phyloP scores from a whole-genome alignment of 345 rosid species.

The Adansonia digitata region DNA sequence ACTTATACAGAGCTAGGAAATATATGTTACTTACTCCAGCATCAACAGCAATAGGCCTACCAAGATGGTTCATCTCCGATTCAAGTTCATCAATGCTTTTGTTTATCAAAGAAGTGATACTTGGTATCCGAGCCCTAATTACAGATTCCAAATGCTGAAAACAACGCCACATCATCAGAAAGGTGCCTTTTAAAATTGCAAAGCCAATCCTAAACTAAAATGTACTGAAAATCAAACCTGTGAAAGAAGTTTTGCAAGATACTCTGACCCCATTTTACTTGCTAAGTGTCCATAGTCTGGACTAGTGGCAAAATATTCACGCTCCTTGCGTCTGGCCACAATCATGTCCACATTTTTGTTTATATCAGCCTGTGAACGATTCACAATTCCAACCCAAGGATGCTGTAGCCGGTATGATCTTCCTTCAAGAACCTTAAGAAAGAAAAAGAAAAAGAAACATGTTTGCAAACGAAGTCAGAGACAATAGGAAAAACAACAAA shows the following conservation, averaged over 20 bases:
- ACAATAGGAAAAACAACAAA: background rate
- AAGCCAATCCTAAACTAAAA: background rate
- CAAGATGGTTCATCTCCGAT: conserved; percentile 63
- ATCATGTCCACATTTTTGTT: conserved; percentile 62
- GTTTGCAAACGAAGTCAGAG: background rate
- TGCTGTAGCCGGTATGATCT: conserved; percentile 53
- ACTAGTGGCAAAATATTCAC: conserved; percentile 57
- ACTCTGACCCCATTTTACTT: conserved; percentile 66
- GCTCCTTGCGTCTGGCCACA: conserved; percentile 61
- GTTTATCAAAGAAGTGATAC: conserved; percentile 53
- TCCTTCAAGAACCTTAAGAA: conserved; percentile 64
- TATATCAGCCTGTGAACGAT: conserved; percentile 72
- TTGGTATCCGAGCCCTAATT: conserved; percentile 61
- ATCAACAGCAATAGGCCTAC: conserved; percentile 63
- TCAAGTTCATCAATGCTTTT: conserved; percentile 71
- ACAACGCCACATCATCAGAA: background rate
- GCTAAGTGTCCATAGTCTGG: conserved; percentile 67
- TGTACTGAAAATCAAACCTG: conserved; percentile 32
- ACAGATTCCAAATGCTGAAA: conserved; percentile 65
- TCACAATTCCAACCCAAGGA: conserved; percentile 75
- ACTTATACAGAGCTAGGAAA: background rate
- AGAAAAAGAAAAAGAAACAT: background rate
- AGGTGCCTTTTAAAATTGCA: background rate
- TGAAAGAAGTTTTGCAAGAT: conserved; percentile 70
- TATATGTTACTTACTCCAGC: conserved; percentile 45